Base-by-base conservation (phyloP, 2,329 filamentous ascomycete genomes). In the Nemania diffusa region DNA sequence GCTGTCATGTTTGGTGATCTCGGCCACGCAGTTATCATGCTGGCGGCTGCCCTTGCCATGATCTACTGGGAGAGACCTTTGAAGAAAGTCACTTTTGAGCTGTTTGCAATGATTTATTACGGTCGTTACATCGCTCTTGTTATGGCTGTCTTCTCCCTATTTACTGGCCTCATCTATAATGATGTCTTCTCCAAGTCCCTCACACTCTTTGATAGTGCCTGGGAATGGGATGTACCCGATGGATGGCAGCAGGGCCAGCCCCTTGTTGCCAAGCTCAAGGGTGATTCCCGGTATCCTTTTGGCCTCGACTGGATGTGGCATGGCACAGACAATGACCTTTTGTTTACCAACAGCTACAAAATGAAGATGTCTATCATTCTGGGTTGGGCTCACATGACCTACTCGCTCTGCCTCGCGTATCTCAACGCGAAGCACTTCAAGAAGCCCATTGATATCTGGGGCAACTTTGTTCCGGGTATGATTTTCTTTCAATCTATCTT, bases 1-100 rank as follows among this genome's bases (percentile, higher is more conserved):
- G 96, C 96, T 57, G 96, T 99, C 88, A 99, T 99, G 96, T 99
- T 99, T 78, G 97, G 96, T 84, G 96, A 99, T 81, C 91, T 97
- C 66, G 97, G 96, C 58, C 96, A 99, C 77, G 96, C 95, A 72
- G 80, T 91, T 72, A 92, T 99, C 79, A 97, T 99, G 92, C 86
- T 95, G 50, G 78, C 88, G 63, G 92, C 93, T 64, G 92, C 96
- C 15, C 77, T 90, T 63, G 93, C 94, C 64, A 97, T 99, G 94
- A 98, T 99, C 74, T 93, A 97, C 83, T 98, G 91, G 86, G 96
- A 99, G 82, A 94, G 93, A 82, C 90, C 91, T 67, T 84, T 99
- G 40, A 94, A 95, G 80, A 99, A 99, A 84, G 91, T 97, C 64
- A 85, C 83, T 0, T 97, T 98, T 77, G 97, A 99, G 81, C 85